Evolutionary conservation across 2,329 filamentous ascomycete species (phyloP), one percentile per base, ranked within the genome.

Genomic region (Alternaria tenuissima): DNA sequence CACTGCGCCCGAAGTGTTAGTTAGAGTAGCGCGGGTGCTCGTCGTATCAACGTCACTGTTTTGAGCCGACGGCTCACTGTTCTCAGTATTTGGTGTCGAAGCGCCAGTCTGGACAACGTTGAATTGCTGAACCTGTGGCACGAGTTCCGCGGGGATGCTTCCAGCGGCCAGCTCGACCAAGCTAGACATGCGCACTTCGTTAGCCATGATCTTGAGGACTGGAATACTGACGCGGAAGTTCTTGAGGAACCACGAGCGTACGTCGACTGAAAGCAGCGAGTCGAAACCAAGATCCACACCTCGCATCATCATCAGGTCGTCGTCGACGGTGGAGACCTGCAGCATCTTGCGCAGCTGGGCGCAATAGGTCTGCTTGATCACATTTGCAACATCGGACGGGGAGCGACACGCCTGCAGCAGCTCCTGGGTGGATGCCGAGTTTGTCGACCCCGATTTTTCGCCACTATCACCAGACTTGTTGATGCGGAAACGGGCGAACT

Each of bases 211-310:
- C 49, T 69, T 69, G 18, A 76, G 47, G 0, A 72, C 63, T 12
- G 62, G 68, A n/a, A 74, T 63, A 34, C 69, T 63, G 2, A 71
- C 52, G 2, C 69, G 68, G 1, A 82, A 55, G 11, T 69, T 65
- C 55, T 76, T 76, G 38, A 72, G 70, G 24, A 80, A 69, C 81
- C 79, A 81, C 30, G 71, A 76, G 1, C 79, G 69, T 7, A 82
- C 66, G 51, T 82, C 80, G 1, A 81, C 73, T 5, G 71, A 69
- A 44, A 78, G 65, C 8, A 78, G 55, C 7, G 72, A 76, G 49
- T 79, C 76, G 30, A 79, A 60, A 1, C 76, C 76, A 22, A 67
- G 36, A 16, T 59, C 56, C 6, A 36, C 47, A 18, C 34, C 4
- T 6, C 30, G 16, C 18, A 30, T 46, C 3, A 20, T 30, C 22